A percentile compares a stretch with the other conserved stretches of the same genome.
Evolutionary conservation across 2,329 filamentous ascomycete genomes (phyloP).

Genomic region (Bipolaris cookei): DNA sequence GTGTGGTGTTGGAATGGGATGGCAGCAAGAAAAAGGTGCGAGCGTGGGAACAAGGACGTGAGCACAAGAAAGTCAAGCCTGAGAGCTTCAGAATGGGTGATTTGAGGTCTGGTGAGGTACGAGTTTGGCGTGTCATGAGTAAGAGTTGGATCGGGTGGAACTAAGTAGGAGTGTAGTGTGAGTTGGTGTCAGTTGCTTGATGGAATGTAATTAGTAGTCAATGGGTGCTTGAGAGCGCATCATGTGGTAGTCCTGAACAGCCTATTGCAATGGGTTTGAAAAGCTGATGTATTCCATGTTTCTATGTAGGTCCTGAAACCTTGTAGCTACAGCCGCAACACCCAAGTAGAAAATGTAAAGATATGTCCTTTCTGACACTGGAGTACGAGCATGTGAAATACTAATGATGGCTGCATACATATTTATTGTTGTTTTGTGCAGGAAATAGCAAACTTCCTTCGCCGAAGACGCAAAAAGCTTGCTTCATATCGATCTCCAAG

Average conservation of each 20-base stretch:
- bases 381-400: neutral
- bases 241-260: conserved; percentile 1
- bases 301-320: neutral
- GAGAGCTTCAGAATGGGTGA: conserved; percentile 96
- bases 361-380: no score
- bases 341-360: neutral
- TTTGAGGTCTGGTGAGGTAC: conserved; percentile 89
- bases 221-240: neutral
- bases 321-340: neutral
- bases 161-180: neutral
- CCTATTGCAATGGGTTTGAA: neutral
- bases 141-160: conserved; percentile 89
- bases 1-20: conserved; percentile 93
- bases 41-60: conserved; percentile 92
- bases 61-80: conserved; percentile 90
- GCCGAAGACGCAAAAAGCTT: no score
- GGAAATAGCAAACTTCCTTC: no score
- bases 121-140: conserved; percentile 95
- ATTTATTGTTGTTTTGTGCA: no score
- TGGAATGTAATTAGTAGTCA: neutral
- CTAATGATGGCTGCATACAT: neutral
- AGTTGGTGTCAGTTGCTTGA: neutral
- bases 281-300: neutral
- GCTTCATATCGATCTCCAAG: no score
- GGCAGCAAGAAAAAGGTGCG: conserved; percentile 97